Evolutionary conservation across 2,329 filamentous ascomycete species (phyloP).

Genomic region (Ophiostoma ips): DNA sequence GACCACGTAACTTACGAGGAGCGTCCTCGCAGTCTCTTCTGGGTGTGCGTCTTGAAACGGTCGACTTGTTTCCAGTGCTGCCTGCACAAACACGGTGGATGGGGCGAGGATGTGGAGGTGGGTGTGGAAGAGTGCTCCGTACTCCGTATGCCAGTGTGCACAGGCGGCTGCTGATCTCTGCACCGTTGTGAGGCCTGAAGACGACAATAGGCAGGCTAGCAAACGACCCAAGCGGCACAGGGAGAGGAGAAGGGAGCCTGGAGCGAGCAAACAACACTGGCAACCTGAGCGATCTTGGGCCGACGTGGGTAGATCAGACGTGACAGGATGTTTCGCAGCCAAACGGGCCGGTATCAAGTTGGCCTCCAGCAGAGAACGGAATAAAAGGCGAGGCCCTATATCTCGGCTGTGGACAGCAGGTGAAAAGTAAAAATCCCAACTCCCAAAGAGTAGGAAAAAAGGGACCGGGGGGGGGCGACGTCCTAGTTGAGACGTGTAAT

Average conservation of each 20-base stretch:
- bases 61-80: conserved; percentile 18
- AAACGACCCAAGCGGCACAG: too few species aligned
- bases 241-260: neutral
- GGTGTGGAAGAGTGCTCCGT: neutral
- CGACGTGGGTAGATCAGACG: conserved; percentile 22
- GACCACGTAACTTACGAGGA: neutral
- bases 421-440: too few species aligned
- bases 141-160: too few species aligned
- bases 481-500: conserved; percentile 30
- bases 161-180: too few species aligned
- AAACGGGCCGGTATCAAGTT: conserved; percentile 25
- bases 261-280: too few species aligned
- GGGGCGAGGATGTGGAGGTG: neutral
- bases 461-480: conserved; percentile 16
- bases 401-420: too few species aligned
- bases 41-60: conserved; percentile 29
- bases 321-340: conserved; percentile 31
- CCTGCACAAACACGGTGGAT: conserved; percentile 7
- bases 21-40: conserved; percentile 15
- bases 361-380: conserved; percentile 1
- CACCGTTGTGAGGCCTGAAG: neutral
- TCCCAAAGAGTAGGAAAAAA: conserved; percentile 8
- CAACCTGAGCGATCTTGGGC: neutral
- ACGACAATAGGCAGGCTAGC: neutral
- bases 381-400: neutral